Evolutionary conservation across 331 rosid species (phyloP).

Genomic region (Prunus yedoensis): DNA sequence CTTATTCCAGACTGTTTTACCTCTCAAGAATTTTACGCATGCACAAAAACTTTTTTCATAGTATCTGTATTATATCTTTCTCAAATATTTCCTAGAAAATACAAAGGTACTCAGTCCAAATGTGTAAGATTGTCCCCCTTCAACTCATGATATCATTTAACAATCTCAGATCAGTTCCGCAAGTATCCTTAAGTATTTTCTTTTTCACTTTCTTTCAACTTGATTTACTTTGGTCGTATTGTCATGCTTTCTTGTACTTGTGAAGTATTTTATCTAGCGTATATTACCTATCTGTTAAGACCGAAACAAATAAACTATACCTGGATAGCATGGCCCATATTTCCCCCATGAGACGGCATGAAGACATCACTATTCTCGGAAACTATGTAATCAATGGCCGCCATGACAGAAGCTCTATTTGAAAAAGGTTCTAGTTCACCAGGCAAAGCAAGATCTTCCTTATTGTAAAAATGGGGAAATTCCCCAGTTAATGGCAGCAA

Average conservation of each 20-base stretch:
- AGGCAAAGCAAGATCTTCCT: conserved; percentile 81
- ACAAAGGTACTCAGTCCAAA: too few relatives aligned
- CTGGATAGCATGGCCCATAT: conserved; percentile 97
- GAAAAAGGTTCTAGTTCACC: conserved; percentile 71
- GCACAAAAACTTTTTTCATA: too few relatives aligned
- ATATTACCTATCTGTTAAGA: neutral
- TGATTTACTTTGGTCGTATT: neutral
- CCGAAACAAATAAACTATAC: conserved; percentile 30
- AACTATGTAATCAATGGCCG: conserved; percentile 90
- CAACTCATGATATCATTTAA: neutral
- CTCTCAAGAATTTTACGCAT: too few relatives aligned
- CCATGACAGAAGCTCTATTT: conserved; percentile 82
- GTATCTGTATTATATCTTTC: too few relatives aligned
- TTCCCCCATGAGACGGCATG: conserved; percentile 99
- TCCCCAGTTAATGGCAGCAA: conserved; percentile 61
- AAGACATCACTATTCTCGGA: conserved; percentile 88
- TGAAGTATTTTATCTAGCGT: neutral
- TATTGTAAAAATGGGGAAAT: conserved; percentile 67
- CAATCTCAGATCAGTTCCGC: neutral
- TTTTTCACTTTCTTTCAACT: neutral
- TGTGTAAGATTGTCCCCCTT: too few relatives aligned
- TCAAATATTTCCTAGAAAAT: too few relatives aligned
- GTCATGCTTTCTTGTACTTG: neutral
- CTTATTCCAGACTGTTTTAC: too few relatives aligned
- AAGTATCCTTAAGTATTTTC: neutral